Evolutionary conservation across 1,139 yeast genomes (phyloP), one percentile per base, ranked within the genome.

Genomic region (Tardiomyces depauwii): DNA sequence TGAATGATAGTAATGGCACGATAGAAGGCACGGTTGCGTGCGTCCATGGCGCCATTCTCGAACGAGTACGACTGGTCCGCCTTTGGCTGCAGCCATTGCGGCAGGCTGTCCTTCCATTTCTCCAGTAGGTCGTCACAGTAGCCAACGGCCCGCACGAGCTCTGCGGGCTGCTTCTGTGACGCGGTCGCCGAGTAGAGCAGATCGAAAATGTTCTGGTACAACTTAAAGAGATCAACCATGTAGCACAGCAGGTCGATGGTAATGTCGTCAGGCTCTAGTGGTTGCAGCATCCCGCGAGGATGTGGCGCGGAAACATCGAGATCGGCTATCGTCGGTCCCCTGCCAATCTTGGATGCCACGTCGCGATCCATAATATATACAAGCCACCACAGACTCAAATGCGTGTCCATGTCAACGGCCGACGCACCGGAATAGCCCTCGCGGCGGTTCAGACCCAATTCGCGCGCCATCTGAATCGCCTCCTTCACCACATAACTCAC

Each of bases 311-410:
- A 52, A 12, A 61, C 53, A 38, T 80, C 85, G n/a, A 57, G 53
- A 38, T 68, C 74, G 53, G 72, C 68, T 18, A 81, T 69, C 21
- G 73, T 55, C 0, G 86, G 82, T 1, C 86, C 79, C 48, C 76
- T 74, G 3, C 88, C 88, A 36, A 70, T 59, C 50, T 78, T 72
- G 54, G 77, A 64, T 46, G 82, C 73, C 23, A 71, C 55, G 39
- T 76, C 80, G 52, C 73, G 72, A 55, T 82, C 89, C 41, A 70
- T 58, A 42, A 65, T 61, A 51, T 76, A 78, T 48, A 82, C 72
- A 36, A 65, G 51, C 77, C 82, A 76, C 79, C 83, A 82, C 1
- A 79, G 48, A 5, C 16, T 30, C 16, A 12, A 13, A 5, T 30
- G n/a, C 5, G 16, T 12, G 36, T 30, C 16, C 10, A 14, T 3